Evolutionary conservation across 2,329 filamentous ascomycete genomes (phyloP), one percentile per base, ranked within the genome.

Genomic region (Leptographium procerum): DNA sequence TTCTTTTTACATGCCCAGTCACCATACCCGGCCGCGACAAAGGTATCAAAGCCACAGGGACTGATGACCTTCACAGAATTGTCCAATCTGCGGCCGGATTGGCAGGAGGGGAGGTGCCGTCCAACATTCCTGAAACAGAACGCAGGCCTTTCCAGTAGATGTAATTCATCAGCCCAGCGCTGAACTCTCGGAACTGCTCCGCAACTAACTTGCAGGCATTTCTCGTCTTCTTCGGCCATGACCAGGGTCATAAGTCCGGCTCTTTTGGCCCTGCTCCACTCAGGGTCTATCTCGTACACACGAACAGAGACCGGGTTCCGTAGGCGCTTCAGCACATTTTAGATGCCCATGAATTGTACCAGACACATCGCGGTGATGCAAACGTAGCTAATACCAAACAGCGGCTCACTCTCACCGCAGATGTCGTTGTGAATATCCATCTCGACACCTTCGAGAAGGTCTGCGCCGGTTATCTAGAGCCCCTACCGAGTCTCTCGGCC

Each of bases 321-420:
- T 4, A 61, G 24, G 24, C 61, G 26, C 3, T 61, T 59, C 29
- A 75, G 61, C 33, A 65, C 51, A 0, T 60, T 52, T 55, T 75
- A 70, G 13, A 74, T 63, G 10, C 54, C 24, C 1, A 16, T 19
- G 29, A 71, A 73, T 0, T 64, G 31, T 4, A 63, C 36, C 51
- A 70, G 53, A 13, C 71, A 63, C 7, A 36, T 24, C 0, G 47
- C 47, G 4, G 65, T 67, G 1, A 69, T 62, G 54, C 58, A 67
- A 11, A 71, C 19, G 48, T 70, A 73, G 61, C 74, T 74, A 6
- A 73, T 22, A 24, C 66, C 65, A 0, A 67, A 71, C 1, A 70
- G n/a, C 3, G 69, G 69, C 1, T 45, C n/a, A 14, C 1, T 24
- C 4, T 62, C 34, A 28, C 69, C 66, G 51, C 64, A 66, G 8